These are phyloP conservation scores for Leccinum ochraceum DNA, from an alignment of 768 basidiomycete species.

Conservation along the genomic window DNA sequence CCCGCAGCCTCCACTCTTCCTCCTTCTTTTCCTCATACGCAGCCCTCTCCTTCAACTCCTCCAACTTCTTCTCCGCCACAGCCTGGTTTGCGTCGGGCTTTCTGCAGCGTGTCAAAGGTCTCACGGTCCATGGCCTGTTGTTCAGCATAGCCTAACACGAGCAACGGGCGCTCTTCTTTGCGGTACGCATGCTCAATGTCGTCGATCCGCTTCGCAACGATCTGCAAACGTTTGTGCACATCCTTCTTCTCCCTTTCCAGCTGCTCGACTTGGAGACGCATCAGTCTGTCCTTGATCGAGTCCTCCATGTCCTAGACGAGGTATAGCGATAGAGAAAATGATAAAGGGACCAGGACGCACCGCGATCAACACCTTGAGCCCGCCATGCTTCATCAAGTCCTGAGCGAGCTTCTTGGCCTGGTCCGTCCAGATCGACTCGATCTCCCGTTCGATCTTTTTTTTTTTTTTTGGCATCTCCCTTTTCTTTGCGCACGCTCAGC, in stretches of 20 bases:
- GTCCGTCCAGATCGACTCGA: too few species aligned
- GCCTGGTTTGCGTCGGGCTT: constrained; percentile 15
- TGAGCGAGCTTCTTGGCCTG: too few species aligned
- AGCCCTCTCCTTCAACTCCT: constrained; percentile 52
- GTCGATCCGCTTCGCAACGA: constrained; percentile 81
- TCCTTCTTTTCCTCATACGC: constrained; percentile 61
- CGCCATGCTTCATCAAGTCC: too few species aligned
- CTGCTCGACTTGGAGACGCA: constrained; percentile 90
- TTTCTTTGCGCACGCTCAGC: too few species aligned
- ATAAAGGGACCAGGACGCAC: too few species aligned
- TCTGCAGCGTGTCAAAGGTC: constrained; percentile 64
- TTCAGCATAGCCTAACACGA: constrained; percentile 80
- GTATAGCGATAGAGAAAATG: too few species aligned
- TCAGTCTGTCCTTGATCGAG: constrained; percentile 82
- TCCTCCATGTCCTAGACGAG: too few species aligned
- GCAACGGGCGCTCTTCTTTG: constrained; percentile 86
- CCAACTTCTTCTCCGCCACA: constrained; percentile 64
- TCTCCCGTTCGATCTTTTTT: too few species aligned
- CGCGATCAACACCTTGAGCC: too few species aligned
- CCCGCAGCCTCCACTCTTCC: constrained; percentile 38
- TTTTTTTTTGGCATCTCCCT: too few species aligned
- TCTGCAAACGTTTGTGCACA: constrained; percentile 75
- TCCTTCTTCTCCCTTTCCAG: constrained; percentile 97
- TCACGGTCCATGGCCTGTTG: constrained; percentile 78
- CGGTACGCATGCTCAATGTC: constrained; percentile 76